These are phyloP conservation scores for Fomitopsis betulina DNA, from an alignment of 1,284 basidiomycete species.

Conservation along the genomic window DNA sequence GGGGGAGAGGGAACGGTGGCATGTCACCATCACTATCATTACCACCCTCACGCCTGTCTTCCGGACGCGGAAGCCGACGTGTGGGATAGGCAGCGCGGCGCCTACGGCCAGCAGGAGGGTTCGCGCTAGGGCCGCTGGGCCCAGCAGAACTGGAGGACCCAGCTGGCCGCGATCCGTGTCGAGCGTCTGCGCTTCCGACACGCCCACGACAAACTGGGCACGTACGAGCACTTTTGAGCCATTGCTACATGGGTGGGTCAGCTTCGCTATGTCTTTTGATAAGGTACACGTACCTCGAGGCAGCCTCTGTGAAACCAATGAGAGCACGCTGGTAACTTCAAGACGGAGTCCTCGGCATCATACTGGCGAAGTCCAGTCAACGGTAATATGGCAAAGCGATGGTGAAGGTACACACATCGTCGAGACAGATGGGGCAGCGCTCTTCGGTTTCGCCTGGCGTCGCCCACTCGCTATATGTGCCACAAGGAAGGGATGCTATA, in stretches of 20 bases:
- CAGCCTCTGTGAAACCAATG: conserved; percentile 77
- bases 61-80: not conserved
- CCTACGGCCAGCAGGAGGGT: not conserved
- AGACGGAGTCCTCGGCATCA: conserved; percentile 46
- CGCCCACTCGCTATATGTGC: conserved; percentile 62
- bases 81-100: not conserved
- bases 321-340: conserved; percentile 60
- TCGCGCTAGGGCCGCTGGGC: not conserved
- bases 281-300: conserved; percentile 48
- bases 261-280: not conserved
- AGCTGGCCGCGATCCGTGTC: not conserved
- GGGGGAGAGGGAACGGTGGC: conserved; percentile 1
- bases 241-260: conserved; percentile 16
- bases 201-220: conserved; percentile 26
- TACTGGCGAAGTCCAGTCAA: conserved; percentile 42
- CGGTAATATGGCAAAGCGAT: not conserved
- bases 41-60: conserved; percentile 4
- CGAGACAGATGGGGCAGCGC: conserved; percentile 74
- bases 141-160: not conserved
- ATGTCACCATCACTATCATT: conserved; percentile 6
- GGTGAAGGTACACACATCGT: conserved; percentile 54
- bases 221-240: conserved; percentile 24
- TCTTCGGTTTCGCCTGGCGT: conserved; percentile 52
- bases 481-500: conserved; percentile 53
- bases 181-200: conserved; percentile 6